Percentiles rank a stretch among this genome's conserved stretches.
Conservation (phyloP, 129 eudicot species). For the Smallanthus sonchifolius region DNA sequence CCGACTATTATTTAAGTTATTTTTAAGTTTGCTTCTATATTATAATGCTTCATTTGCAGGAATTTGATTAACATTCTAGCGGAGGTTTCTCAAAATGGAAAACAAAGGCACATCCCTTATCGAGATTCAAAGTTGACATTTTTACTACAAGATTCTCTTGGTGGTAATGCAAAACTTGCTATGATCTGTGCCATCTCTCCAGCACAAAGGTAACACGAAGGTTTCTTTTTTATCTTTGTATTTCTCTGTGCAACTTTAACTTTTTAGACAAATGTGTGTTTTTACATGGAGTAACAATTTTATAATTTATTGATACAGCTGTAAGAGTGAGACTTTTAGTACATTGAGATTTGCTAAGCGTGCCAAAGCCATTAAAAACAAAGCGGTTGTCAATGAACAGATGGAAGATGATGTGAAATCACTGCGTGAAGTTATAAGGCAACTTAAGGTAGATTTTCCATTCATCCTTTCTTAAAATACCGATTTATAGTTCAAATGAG, state of each 20-base stretch:
- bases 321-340: conserved; percentile 85
- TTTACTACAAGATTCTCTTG: conserved; percentile 88
- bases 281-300: conserved; percentile 2
- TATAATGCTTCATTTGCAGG: conserved; percentile 36
- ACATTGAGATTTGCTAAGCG: conserved; percentile 94
- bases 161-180: conserved; percentile 90
- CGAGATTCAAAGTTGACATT: conserved; percentile 88
- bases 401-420: conserved; percentile 87
- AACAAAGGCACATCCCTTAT: conserved; percentile 90
- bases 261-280: neutral
- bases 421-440: conserved; percentile 72
- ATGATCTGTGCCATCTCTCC: conserved; percentile 97
- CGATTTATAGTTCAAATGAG: neutral
- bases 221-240: neutral
- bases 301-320: conserved; percentile 43
- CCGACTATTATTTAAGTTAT: neutral
- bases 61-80: conserved; percentile 81
- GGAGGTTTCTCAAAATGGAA: conserved; percentile 93
- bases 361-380: conserved; percentile 93
- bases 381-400: conserved; percentile 80
- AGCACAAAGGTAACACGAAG: conserved; percentile 51
- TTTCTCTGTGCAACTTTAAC: neutral
- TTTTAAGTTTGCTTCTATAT: neutral
- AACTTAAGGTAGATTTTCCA: conserved; percentile 45
- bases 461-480: neutral